phyloP scores from a whole-genome alignment of 768 basidiomycete genomes.

The Dentipellis fragilis region DNA sequence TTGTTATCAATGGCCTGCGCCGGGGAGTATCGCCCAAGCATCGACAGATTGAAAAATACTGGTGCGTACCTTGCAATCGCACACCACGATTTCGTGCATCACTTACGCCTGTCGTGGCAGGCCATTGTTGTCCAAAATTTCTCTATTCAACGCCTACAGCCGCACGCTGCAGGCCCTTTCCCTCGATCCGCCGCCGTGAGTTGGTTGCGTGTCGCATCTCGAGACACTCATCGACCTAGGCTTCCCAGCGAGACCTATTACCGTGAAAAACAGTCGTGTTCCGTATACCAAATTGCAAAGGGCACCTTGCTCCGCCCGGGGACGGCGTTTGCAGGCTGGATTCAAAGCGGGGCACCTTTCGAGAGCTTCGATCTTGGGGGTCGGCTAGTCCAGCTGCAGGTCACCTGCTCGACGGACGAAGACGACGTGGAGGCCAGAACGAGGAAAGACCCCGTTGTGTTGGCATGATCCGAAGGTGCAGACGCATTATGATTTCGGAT shows the following conservation, averaged over 20 bases:
- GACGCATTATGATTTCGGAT: too few relatives aligned
- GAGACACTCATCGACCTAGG: too few relatives aligned
- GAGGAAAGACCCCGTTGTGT: too few relatives aligned
- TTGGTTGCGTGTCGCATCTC: background rate
- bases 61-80: constrained; percentile 27
- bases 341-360: constrained; percentile 41
- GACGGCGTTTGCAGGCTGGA: constrained; percentile 55
- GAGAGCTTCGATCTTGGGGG: constrained; percentile 34
- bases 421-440: too few relatives aligned
- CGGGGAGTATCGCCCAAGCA: constrained; percentile 71
- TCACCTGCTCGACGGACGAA: too few relatives aligned
- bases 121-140: constrained; percentile 41
- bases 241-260: too few relatives aligned
- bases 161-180: constrained; percentile 15
- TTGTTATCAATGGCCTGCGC: constrained; percentile 71
- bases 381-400: too few relatives aligned
- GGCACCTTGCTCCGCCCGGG: constrained; percentile 29
- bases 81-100: background rate
- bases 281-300: constrained; percentile 45
- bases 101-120: constrained; percentile 20
- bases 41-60: constrained; percentile 48
- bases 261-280: too few relatives aligned
- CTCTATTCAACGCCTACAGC: constrained; percentile 40
- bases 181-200: background rate
- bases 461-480: too few relatives aligned